Base-by-base conservation (phyloP, 768 basidiomycete genomes). In the Coprinopsis cinerea region DNA sequence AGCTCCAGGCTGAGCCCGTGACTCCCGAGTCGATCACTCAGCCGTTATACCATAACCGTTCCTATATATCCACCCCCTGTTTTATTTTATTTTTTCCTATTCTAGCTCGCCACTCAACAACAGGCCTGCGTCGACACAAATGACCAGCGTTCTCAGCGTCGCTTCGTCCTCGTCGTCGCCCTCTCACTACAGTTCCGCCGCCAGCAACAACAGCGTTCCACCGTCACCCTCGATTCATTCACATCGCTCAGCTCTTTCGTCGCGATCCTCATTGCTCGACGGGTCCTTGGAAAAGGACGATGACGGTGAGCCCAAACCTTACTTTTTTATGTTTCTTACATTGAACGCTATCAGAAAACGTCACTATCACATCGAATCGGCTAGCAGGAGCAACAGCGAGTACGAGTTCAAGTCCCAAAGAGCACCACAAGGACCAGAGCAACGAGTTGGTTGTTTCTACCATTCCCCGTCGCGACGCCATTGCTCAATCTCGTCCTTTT, bases 281-380 rank as follows among this genome's bases (percentile, higher is more conserved):
- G 50, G 69, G 27, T 82, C 83, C 22, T 66, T 82, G 55, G 69
- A 73, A 65, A 63, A 63, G 51, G 78, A 71, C 48, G 84, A 88
- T 61, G 82, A 86, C 71, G 87, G 86, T 83, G 58, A 53, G 73
- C 57, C 32, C 27, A 35, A 25, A 17, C 44, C 50, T 47, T 41
- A 47, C 32, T 46, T 51, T 56, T 35, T 49, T 37, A 26, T 47
- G 17, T 42, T 3, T 7, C 27, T 4, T 23, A 45, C 32, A 4
- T 18, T 45, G 7, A 45, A 7, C 10, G n/a, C 4, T 6, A n/a
- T 4, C 64, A 89, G 88, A 89, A 66, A 85, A 89, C 64, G 64
- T 74, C 56, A 90, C 88, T 15, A 79, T 89, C 58, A 90, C 82
- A 37, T 66, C 72, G 46, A 78, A 71, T 57, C 71, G 61, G 56